Conservation (phyloP, 225 moss, liverwort and hornwort species). For the Sphagnum tenellum region DNA sequence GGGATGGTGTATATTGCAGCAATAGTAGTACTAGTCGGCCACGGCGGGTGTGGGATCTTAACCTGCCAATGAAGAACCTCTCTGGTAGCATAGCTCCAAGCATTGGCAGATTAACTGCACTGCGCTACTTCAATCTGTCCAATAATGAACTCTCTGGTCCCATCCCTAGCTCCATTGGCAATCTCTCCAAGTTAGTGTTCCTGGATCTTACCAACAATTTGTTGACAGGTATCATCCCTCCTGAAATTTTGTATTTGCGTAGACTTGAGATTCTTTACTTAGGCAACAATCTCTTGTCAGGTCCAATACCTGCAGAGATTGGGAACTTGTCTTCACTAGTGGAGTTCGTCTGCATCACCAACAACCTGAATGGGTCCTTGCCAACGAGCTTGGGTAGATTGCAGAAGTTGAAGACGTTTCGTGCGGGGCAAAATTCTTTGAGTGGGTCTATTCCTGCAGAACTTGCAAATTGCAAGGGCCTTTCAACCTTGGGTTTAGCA, state of each 20-base stretch:
- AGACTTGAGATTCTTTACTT: constrained; percentile 18
- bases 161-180: constrained; percentile 4
- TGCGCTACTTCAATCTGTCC: constrained; percentile 27
- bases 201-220: constrained; percentile 6
- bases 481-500: constrained; percentile 14
- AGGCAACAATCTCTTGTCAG: constrained; percentile 14
- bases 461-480: background rate
- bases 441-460: constrained; percentile 13
- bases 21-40: background rate
- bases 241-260: constrained; percentile 13
- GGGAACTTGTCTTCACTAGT: constrained; percentile 10
- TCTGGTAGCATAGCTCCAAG: constrained; percentile 33
- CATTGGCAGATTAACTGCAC: constrained; percentile 28
- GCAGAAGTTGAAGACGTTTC: constrained; percentile 10
- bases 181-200: background rate
- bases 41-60: constrained; percentile 26
- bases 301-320: constrained; percentile 16
- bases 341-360: constrained; percentile 9
- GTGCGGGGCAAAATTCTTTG: constrained; percentile 19
- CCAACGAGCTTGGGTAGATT: constrained; percentile 16
- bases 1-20: constrained; percentile 34
- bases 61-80: constrained; percentile 25
- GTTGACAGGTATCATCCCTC: constrained; percentile 10
- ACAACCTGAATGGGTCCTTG: constrained; percentile 14
- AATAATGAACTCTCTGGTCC: constrained; percentile 7